Base-by-base conservation (phyloP, 2,329 filamentous ascomycete genomes). In the Xylogone sp. region DNA sequence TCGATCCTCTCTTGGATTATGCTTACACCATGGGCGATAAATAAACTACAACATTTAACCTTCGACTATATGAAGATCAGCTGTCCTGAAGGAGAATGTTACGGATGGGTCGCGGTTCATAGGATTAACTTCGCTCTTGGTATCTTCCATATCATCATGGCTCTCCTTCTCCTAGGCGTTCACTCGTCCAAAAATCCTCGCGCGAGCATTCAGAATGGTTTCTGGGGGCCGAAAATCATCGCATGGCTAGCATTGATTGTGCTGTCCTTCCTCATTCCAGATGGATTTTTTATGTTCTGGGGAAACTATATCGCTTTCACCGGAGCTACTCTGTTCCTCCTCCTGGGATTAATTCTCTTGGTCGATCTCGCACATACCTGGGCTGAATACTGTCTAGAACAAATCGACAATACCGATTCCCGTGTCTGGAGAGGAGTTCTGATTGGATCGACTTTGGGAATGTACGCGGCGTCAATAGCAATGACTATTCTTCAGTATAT, bases 401-500 rank as follows among this genome's bases (percentile, higher is more conserved):
- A 96, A 75, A 97, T 99, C 56, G 93, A 99, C 64, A 83, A 90
- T 31, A 87, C 83, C 44, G 91, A 97, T 66, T 96, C 91, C 4
- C 80, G 81, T 42, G 67, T 88, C 21, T 99, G 94, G 94, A 85
- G 92, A 55, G 82, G 83, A 22, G 75, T 97, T 52, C 81, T 99
- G 48, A 92, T 99, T 60, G 91, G 92, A 43, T 96, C 91, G 7
- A 97, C 94, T 1, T 71, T 97, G 52, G 82, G 87, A 70, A 99
- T 99, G 94, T 99, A 96, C 71, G 64, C 96, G 56, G 86, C 84
- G 39, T 95, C 91, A 16, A 75, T 97, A 48, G 90, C 86, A 60
- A 96, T 99, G 90, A 97, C 93, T 1, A 85, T 97, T 55, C 73
- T 99, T 65, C 95, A 97, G 84, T 99, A 97, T 76, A 81, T 95